Base-by-base conservation (phyloP, 805 yeast species). In the Candida dendrica region DNA sequence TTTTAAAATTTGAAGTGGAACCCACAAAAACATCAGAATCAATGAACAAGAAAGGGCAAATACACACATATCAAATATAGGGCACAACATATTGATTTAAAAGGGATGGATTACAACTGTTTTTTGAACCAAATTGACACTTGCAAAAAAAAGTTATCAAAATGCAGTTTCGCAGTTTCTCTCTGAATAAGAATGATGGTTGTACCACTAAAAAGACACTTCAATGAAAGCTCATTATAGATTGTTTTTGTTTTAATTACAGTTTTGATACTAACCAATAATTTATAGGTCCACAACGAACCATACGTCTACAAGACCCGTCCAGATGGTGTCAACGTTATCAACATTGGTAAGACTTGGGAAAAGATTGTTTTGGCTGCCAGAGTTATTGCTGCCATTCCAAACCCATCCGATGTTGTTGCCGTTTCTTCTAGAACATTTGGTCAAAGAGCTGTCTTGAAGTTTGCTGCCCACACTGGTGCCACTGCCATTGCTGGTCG, bases 401-500 rank as follows among this genome's bases (percentile, higher is more conserved):
- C 98, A 77, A 88, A 89, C 84, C 79, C 98, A 58, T 80, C 91
- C 59, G 99, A 93, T 69, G 96, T 93, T 68, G 98, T 90, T 70
- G 98, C 96, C 64, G 88, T 95, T 66, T 90, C 98, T 57, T 87
- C 98, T 64, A 91, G 98, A 82, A 90, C 97, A 64, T 91, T 86
- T 77, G 99, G 98, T 69, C 99, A 93, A 81, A 93, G 99, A 81
- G 99, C 98, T 68, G 99, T 91, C 61, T 84, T 93, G 74, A 93
- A 93, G 81, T 93, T 84, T 69, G 97, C 99, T 69, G 87, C 96
- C 64, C 98, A 93, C 90, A 90, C 98, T 64, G 98, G 98, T 75
- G 96, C 98, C 61, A 91, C 98, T 61, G 90, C 99, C 71, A 91
- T 93, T 77, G 99, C 98, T 64, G 99, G 99, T 77, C 89, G 99